A percentile compares a stretch with the other conserved stretches of the same genome.
Conservation (phyloP, 176 grass and related monocot species). For the Chloris gayana region DNA sequence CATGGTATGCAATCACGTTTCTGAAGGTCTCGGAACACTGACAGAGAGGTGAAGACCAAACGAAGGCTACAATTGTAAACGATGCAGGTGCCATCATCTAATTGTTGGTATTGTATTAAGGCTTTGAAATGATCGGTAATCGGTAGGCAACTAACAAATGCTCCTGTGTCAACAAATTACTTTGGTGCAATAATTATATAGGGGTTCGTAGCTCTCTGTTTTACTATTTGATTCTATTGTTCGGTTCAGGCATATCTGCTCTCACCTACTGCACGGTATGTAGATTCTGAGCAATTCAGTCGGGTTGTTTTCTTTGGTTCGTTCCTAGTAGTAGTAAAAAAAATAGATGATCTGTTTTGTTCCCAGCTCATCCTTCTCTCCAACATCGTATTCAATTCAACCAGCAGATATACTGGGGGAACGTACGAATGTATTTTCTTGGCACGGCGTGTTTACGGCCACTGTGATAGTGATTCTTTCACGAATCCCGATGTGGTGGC, state of each 20-base stretch:
- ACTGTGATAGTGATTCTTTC: not conserved
- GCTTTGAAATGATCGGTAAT: not conserved
- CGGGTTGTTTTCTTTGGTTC: not conserved
- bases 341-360: not conserved
- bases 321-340: not conserved
- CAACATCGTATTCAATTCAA: not conserved
- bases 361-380: not conserved
- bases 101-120: not conserved
- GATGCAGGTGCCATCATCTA: not conserved
- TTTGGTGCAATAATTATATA: not conserved
- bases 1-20: not conserved
- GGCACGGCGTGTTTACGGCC: not conserved
- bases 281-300: not conserved
- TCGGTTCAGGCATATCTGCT: not conserved
- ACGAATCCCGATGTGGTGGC: not conserved
- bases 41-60: not conserved
- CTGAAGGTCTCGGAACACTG: slow-evolving; percentile 1
- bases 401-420: too few relatives aligned
- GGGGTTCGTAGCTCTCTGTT: not conserved
- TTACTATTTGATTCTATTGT: not conserved
- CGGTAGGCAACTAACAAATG: not conserved
- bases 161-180: not conserved
- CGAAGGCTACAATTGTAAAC: not conserved
- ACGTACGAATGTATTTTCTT: not conserved
- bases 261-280: not conserved